Evolutionary conservation across 2,329 filamentous ascomycete genomes (phyloP).

Genomic region (Trichoderma polysporum): DNA sequence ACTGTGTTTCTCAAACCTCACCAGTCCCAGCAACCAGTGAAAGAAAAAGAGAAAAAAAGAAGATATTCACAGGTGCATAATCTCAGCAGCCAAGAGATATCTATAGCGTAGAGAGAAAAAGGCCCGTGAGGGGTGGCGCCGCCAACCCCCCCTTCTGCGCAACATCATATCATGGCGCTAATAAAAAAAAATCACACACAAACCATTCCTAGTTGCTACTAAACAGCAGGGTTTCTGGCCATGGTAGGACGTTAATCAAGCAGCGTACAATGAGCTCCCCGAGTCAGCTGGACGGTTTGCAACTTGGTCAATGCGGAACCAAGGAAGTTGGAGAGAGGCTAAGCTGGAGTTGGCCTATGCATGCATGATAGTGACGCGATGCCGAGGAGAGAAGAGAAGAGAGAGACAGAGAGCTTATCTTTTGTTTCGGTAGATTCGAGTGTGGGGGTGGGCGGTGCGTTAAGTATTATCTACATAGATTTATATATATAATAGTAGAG

Average conservation of each 20-base stretch:
- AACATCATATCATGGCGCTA: constrained; percentile 12
- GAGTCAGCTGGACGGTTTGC: not conserved
- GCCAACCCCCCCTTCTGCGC: not conserved
- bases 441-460: not conserved
- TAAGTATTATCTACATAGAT: too few species aligned
- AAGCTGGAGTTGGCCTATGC: not conserved
- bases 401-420: constrained; percentile 8
- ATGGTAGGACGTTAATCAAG: not conserved
- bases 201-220: not conserved
- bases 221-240: not conserved
- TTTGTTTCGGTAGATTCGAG: not conserved
- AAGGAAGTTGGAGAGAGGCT: not conserved
- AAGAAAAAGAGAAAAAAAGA: not conserved
- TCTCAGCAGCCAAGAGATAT: not conserved
- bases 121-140: constrained; percentile 12
- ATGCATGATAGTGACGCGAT: constrained; percentile 15
- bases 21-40: not conserved
- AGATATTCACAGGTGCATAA: not conserved
- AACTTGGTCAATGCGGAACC: not conserved
- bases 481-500: not conserved
- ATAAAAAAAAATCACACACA: not conserved
- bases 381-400: not conserved
- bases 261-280: not conserved
- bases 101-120: not conserved
- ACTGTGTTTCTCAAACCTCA: not conserved